Evolutionary conservation across 805 yeast species (phyloP).

Genomic region (Kuraishia floccosa): DNA sequence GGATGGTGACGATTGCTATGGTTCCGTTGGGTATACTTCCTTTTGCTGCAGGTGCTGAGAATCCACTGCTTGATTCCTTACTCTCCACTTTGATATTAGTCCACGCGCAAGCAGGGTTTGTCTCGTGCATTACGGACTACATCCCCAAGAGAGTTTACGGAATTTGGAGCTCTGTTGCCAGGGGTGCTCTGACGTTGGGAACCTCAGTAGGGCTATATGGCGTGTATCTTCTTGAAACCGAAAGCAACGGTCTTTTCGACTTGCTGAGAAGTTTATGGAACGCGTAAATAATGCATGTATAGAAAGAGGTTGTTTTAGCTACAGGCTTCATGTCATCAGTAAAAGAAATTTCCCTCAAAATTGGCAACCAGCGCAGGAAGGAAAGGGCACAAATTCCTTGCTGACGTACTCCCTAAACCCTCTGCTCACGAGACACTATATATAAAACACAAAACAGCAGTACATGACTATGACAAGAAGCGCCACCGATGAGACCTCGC

Average conservation of each 20-base stretch:
- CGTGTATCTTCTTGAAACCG: slow-evolving; percentile 64
- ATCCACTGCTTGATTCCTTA: slow-evolving; percentile 18
- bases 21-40: slow-evolving; percentile 58
- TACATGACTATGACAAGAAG: no score
- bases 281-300: slow-evolving; percentile 19
- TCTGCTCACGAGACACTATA: no score
- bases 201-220: slow-evolving; percentile 62
- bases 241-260: slow-evolving; percentile 68
- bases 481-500: no score
- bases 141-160: slow-evolving; percentile 71
- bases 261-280: slow-evolving; percentile 55
- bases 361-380: no score
- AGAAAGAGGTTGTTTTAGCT: not conserved
- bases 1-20: slow-evolving; percentile 45
- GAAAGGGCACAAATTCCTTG: not conserved
- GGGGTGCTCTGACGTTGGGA: slow-evolving; percentile 51
- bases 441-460: no score
- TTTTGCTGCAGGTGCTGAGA: slow-evolving; percentile 40
- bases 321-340: no score
- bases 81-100: slow-evolving; percentile 32
- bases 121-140: slow-evolving; percentile 68
- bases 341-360: no score
- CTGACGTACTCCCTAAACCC: not conserved
- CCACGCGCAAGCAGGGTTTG: slow-evolving; percentile 65
- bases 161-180: slow-evolving; percentile 46